These are phyloP conservation scores for Puccinia novopanici DNA, from an alignment of 1,284 basidiomycete genomes.

Conservation along the genomic window DNA sequence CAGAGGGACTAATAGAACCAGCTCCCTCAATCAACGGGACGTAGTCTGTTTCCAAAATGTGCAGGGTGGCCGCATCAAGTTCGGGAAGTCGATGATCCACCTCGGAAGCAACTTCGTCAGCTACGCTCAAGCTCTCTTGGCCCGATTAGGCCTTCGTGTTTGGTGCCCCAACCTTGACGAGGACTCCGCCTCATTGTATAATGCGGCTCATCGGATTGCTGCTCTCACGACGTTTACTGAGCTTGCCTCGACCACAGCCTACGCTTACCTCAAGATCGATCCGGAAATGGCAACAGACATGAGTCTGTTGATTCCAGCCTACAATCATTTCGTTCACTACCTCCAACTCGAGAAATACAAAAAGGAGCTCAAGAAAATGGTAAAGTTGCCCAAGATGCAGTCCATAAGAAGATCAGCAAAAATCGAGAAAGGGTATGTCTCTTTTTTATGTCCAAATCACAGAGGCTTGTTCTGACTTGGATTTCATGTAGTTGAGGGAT, in stretches of 20 bases:
- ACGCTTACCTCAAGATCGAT: conserved; percentile 26
- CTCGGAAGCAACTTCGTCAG: conserved; percentile 30
- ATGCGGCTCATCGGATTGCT: conserved; percentile 35
- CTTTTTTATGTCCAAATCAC: no score
- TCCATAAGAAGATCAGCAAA: neutral
- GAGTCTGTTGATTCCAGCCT: conserved; percentile 17
- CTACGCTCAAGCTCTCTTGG: neutral
- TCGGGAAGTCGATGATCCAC: conserved; percentile 7
- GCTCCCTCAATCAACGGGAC: neutral
- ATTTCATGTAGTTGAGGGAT: conserved; percentile 5
- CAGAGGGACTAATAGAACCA: neutral
- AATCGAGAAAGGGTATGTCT: no score
- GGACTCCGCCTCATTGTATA: conserved; percentile 10
- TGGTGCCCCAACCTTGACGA: neutral
- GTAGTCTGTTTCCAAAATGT: neutral
- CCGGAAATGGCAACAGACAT: conserved; percentile 6
- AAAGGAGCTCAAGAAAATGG: conserved; percentile 23
- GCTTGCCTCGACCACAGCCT: neutral
- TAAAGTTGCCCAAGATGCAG: conserved; percentile 23
- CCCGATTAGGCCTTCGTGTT: no score
- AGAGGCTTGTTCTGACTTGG: neutral
- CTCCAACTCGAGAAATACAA: neutral
- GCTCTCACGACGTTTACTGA: conserved; percentile 14
- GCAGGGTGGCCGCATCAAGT: neutral
- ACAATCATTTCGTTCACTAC: conserved; percentile 45